These are phyloP conservation scores for Tylopilus plumbeoviolaceoides DNA, from an alignment of 768 basidiomycete species.

Conservation along the genomic window DNA sequence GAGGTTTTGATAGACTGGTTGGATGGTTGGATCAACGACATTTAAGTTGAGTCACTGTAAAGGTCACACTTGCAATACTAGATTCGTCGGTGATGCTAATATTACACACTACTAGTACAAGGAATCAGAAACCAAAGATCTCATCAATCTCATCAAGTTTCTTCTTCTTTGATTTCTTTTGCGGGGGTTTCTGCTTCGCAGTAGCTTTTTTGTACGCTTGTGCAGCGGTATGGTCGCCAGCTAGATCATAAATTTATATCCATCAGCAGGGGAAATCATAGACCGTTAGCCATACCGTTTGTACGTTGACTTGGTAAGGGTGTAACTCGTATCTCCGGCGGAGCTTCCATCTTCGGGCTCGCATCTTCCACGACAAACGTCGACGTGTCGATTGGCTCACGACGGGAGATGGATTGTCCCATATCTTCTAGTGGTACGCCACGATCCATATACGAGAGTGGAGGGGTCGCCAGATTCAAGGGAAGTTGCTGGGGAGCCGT, in stretches of 20 bases:
- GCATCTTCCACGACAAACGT: background rate
- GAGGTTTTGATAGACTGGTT: slow-evolving; percentile 35
- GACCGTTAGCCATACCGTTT: slow-evolving; percentile 1
- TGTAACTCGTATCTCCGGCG: background rate
- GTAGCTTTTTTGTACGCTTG: background rate
- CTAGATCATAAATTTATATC: background rate
- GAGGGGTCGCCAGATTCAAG: background rate
- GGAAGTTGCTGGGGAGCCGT: background rate
- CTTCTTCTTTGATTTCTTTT: slow-evolving; percentile 18
- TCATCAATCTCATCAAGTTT: slow-evolving; percentile 25
- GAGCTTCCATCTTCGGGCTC: background rate
- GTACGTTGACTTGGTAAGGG: background rate
- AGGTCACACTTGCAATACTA: too few relatives aligned
- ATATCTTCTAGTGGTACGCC: slow-evolving; percentile 13
- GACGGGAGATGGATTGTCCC: slow-evolving; percentile 10
- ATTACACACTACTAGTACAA: too few relatives aligned
- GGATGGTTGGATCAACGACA: slow-evolving; percentile 48
- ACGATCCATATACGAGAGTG: background rate
- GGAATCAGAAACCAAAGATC: slow-evolving; percentile 23
- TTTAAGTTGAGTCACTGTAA: slow-evolving; percentile 16
- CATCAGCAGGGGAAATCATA: background rate
- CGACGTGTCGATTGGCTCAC: background rate
- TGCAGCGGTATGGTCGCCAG: background rate
- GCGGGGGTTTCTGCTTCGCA: slow-evolving; percentile 9
- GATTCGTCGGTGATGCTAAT: too few relatives aligned